Conservation (phyloP, 2,329 filamentous ascomycete species). For the Fusarium sp. region DNA sequence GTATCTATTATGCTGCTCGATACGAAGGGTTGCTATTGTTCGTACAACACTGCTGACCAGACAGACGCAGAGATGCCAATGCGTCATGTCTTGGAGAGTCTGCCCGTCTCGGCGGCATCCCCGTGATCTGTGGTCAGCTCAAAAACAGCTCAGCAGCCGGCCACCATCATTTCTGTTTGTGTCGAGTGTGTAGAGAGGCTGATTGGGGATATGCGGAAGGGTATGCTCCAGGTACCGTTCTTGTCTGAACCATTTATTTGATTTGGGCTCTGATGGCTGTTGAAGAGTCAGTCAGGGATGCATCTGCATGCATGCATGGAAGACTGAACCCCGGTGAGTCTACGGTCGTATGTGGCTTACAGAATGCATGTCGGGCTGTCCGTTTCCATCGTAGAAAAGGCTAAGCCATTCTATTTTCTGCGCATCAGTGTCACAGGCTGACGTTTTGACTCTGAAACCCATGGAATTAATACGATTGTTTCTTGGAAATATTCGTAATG, state of each 20-base stretch:
- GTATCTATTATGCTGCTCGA: background rate
- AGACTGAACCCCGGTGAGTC: conserved; percentile 22
- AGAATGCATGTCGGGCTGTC: conserved; percentile 29
- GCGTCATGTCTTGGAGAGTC: conserved; percentile 22
- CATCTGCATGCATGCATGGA: conserved; percentile 31
- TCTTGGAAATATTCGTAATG: background rate
- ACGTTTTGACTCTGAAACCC: background rate
- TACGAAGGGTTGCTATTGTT: conserved; percentile 17
- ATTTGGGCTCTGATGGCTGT: conserved; percentile 2
- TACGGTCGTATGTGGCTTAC: conserved; percentile 31
- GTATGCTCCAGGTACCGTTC: conserved; percentile 30
- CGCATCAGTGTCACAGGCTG: conserved; percentile 15
- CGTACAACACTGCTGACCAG: conserved; percentile 30
- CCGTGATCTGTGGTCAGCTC: conserved; percentile 39
- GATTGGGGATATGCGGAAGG: conserved; percentile 28
- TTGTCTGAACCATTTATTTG: conserved; percentile 17
- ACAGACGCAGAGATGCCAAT: conserved; percentile 7
- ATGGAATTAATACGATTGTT: background rate
- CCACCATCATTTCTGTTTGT: conserved; percentile 20
- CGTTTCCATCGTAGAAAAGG: conserved; percentile 26
- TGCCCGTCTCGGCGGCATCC: conserved; percentile 27
- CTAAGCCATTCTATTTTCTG: conserved; percentile 21
- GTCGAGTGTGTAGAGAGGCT: conserved; percentile 8
- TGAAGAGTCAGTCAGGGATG: conserved; percentile 22
- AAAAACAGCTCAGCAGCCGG: conserved; percentile 39